Base-by-base conservation (phyloP, 108 stramenopile species). In the Fistulifera pelliculosa region DNA sequence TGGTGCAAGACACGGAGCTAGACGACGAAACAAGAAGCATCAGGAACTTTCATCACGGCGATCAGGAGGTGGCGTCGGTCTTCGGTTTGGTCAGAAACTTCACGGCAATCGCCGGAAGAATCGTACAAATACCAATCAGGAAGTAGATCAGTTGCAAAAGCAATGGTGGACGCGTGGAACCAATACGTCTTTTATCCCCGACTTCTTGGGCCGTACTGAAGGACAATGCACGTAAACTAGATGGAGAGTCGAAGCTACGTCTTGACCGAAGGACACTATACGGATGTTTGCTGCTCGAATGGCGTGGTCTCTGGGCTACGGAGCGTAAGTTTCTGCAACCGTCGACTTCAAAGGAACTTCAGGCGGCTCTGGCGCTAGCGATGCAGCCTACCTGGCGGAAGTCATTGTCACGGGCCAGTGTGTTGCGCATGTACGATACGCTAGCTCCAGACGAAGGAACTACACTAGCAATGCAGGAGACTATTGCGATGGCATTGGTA, bases 391-490 rank as follows among this genome's bases (percentile, higher is more conserved):
- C 69, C 40, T 91, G 90, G 90, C 74, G 90, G 26, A 62, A 76
- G 28, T 55, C 70, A 15, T 38, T 68, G 18, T 60, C 74, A 24
- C 54, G 62, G 24, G 49, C 61, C 6, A 71, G 56, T 49, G 75
- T 62, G 12, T 56, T 76, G 47, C 58, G 70, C 1, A 26, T 76
- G 41, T 71, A 76, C 40, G 54, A 47, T 12, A 15, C 23, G 49
- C 48, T 52, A 27, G 62, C 64, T 10, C 53, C 51, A 40, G 57
- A 70, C 2, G 41, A 18, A n/a, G 48, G 27, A 13, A 16, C 42
- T 8, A 93, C 92, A 16, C 58, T 87, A 67, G 74, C 74, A 6
- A 89, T 90, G 87, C 92, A 93, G 62, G 92, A 93, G 61, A 93
- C 92, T 2, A 54, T 84, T 0, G 79, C 81, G 25, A 75, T 83